phyloP scores from a whole-genome alignment of 768 basidiomycete species.

The Gloeophyllum trabeum region DNA sequence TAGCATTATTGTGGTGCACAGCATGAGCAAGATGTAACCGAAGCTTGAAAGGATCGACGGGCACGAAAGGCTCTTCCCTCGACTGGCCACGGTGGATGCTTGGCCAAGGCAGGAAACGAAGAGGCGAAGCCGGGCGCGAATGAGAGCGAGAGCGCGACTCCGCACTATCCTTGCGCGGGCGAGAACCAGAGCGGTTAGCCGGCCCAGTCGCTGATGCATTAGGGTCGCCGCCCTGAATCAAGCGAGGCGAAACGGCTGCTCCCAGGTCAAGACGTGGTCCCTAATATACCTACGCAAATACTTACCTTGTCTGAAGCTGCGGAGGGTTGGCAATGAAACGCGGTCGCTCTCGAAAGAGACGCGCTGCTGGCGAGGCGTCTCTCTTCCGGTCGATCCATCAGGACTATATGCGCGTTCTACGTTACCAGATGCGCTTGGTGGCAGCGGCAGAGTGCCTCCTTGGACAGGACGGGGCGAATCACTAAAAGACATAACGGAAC shows the following conservation, averaged over 20 bases:
- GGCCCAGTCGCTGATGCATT: neutral
- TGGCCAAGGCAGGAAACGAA: slow-evolving; percentile 45
- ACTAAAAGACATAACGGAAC: slow-evolving; percentile 32
- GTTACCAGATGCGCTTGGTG: slow-evolving; percentile 13
- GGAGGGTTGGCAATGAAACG: slow-evolving; percentile 24
- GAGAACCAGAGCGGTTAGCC: neutral
- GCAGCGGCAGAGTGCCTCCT: slow-evolving; percentile 7
- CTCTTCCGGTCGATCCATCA: slow-evolving; percentile 28
- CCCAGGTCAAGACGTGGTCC: neutral
- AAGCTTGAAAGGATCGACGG: slow-evolving; percentile 22
- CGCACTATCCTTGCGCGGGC: slow-evolving; percentile 15
- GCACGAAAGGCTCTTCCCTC: slow-evolving; percentile 26
- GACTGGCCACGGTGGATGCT: slow-evolving; percentile 38
- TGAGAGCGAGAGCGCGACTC: slow-evolving; percentile 19
- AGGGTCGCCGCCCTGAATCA: slow-evolving; percentile 23
- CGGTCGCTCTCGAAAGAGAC: slow-evolving; percentile 48
- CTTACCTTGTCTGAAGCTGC: slow-evolving; percentile 28
- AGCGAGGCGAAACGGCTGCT: slow-evolving; percentile 5
- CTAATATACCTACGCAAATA: slow-evolving; percentile 1
- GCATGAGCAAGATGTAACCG: slow-evolving; percentile 8
- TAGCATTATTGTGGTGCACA: neutral
- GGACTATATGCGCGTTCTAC: neutral
- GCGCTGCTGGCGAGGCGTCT: slow-evolving; percentile 37
- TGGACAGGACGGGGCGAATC: slow-evolving; percentile 14
- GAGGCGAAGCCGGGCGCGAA: slow-evolving; percentile 40